Conservation (phyloP, 1,284 basidiomycete species). For the Flammula alnicola region DNA sequence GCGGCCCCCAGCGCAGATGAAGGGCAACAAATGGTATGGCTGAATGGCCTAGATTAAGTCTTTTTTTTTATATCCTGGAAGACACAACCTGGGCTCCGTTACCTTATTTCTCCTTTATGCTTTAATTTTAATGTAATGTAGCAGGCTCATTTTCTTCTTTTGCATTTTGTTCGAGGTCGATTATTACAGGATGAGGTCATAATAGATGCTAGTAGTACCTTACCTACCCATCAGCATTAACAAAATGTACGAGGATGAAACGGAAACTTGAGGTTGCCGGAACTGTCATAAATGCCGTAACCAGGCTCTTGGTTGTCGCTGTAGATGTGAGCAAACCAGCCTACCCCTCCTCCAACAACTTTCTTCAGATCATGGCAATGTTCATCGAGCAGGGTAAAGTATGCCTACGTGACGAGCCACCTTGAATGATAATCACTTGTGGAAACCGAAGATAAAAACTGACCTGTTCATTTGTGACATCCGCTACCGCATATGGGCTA, state of each 20-base stretch:
- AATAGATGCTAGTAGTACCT: neutral
- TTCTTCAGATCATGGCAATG: constrained; percentile 56
- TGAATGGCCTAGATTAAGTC: constrained; percentile 32
- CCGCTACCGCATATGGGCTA: constrained; percentile 46
- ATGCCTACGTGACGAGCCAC: constrained; percentile 43
- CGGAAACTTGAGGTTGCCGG: constrained; percentile 49
- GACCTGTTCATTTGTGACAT: constrained; percentile 54
- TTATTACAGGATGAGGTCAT: no score
- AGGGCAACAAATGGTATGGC: constrained; percentile 72
- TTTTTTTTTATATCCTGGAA: neutral
- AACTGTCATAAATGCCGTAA: constrained; percentile 55
- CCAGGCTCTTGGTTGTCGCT: constrained; percentile 60
- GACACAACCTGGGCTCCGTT: neutral
- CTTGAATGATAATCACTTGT: no score
- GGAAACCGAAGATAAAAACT: constrained; percentile 12
- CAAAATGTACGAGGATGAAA: constrained; percentile 50
- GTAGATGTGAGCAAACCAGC: constrained; percentile 73
- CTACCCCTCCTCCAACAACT: constrained; percentile 55
- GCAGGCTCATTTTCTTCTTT: neutral
- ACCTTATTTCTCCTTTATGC: neutral
- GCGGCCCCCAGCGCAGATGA: constrained; percentile 57
- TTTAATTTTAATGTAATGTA: neutral
- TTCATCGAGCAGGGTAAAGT: constrained; percentile 55
- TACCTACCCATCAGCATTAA: constrained; percentile 19
- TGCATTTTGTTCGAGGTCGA: constrained; percentile 1